These are phyloP conservation scores for Backusella tuberculispora DNA, from an alignment of 192 early-diverging fungal genomes.

Conservation along the genomic window DNA sequence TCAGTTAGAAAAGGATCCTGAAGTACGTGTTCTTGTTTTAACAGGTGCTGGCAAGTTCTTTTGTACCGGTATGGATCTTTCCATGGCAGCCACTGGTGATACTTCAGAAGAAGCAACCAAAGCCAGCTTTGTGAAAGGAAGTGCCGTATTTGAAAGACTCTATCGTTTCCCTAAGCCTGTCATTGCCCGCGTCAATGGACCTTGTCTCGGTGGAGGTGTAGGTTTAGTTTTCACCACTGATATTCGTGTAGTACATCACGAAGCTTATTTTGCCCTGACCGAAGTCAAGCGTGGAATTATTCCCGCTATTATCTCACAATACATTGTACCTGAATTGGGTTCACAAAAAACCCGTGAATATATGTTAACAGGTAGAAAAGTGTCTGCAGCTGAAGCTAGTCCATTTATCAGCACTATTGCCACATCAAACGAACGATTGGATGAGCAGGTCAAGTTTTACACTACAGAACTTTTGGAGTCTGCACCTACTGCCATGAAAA, in stretches of 20 bases:
- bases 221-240: constrained; percentile 61
- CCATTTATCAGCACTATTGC: constrained; percentile 43
- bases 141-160: constrained; percentile 48
- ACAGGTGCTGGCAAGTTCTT: constrained; percentile 68
- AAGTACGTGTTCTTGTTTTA: constrained; percentile 57
- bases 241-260: constrained; percentile 50
- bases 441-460: constrained; percentile 50
- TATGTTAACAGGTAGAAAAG: constrained; percentile 57
- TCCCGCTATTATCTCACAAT: constrained; percentile 69
- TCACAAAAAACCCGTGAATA: constrained; percentile 54
- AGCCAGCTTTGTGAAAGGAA: constrained; percentile 37
- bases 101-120: constrained; percentile 9
- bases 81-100: constrained; percentile 23
- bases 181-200: constrained; percentile 65
- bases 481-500: constrained; percentile 55
- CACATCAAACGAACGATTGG: constrained; percentile 40
- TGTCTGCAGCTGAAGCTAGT: constrained; percentile 48
- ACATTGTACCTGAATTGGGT: constrained; percentile 61
- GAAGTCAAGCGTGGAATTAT: constrained; percentile 65
- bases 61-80: constrained; percentile 68
- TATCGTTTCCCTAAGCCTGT: constrained; percentile 52
- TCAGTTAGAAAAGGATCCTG: constrained; percentile 46
- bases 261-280: constrained; percentile 56
- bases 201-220: constrained; percentile 65
- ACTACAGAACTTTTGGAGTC: constrained; percentile 43